phyloP scores from a whole-genome alignment of 31 red algal species.

The Porphyra umbilicalis region DNA sequence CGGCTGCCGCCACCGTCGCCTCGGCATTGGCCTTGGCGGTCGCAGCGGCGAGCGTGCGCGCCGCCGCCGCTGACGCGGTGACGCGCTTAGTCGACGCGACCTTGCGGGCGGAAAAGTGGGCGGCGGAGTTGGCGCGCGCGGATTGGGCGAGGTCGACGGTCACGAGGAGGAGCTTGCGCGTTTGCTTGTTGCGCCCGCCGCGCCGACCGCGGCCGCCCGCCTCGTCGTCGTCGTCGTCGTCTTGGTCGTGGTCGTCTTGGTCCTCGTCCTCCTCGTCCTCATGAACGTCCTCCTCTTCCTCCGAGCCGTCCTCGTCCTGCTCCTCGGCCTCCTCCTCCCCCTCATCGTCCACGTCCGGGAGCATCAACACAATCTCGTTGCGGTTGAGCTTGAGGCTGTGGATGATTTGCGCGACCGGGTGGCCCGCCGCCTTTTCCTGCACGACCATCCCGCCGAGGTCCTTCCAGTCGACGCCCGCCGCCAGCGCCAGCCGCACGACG shows the following conservation, averaged over 20 bases:
- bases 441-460: slow-evolving; percentile 75
- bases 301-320: slow-evolving; percentile 7
- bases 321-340: slow-evolving; percentile 7
- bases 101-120: slow-evolving; percentile 58
- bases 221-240: slow-evolving; percentile 19
- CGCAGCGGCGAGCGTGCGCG: slow-evolving; percentile 69
- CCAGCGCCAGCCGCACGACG: slow-evolving; percentile 67
- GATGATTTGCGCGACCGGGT: slow-evolving; percentile 83
- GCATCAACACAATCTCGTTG: slow-evolving; percentile 84
- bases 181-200: slow-evolving; percentile 5
- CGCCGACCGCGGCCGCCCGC: slow-evolving; percentile 9
- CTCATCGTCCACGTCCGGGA: slow-evolving; percentile 42
- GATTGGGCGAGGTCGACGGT: slow-evolving; percentile 39
- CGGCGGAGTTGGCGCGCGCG: slow-evolving; percentile 72
- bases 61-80: slow-evolving; percentile 70
- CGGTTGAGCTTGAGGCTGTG: slow-evolving; percentile 79
- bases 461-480: slow-evolving; percentile 75
- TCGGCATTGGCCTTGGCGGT: slow-evolving; percentile 63
- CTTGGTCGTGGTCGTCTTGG: slow-evolving; percentile 37
- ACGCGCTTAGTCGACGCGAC: slow-evolving; percentile 67
- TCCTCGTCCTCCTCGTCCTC: slow-evolving; percentile 24
- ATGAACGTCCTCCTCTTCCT: slow-evolving; percentile 6
- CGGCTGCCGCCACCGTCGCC: slow-evolving; percentile 38
- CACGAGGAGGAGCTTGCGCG: slow-evolving; percentile 32
- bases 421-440: slow-evolving; percentile 74